phyloP scores from a whole-genome alignment of 306 rosid species.

The Quillaja saponaria region DNA sequence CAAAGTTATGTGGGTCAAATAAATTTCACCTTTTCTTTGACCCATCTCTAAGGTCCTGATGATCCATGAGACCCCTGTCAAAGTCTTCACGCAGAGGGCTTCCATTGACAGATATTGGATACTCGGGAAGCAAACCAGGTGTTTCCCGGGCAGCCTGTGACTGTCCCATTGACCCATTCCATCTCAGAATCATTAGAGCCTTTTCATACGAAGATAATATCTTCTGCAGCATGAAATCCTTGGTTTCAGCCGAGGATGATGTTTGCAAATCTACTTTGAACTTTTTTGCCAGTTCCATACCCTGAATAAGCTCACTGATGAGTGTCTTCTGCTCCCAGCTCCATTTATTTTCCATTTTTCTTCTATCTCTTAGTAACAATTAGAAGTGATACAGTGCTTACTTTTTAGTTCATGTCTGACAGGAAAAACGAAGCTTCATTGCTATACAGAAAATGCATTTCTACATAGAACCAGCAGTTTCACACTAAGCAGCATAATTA shows the following conservation, averaged over 20 bases:
- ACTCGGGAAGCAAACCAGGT: conserved; percentile 38
- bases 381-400: conserved; percentile 5
- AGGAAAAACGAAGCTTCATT: not conserved
- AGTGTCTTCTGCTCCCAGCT: conserved; percentile 59
- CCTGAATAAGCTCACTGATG: conserved; percentile 58
- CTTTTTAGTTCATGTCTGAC: conserved; percentile 18
- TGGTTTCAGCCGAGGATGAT: conserved; percentile 40
- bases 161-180: conserved; percentile 42
- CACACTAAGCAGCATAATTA: conserved; percentile 19
- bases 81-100: conserved; percentile 57
- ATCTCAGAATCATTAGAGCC: conserved; percentile 58
- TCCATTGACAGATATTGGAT: conserved; percentile 52
- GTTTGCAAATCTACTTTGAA: conserved; percentile 45
- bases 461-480: conserved; percentile 26
- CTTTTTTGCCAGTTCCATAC: conserved; percentile 70
- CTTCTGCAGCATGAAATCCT: conserved; percentile 52
- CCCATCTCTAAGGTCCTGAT: conserved; percentile 45
- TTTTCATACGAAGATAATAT: conserved; percentile 69
- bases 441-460: conserved; percentile 24
- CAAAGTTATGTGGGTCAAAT: not conserved
- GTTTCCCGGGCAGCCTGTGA: conserved; percentile 27
- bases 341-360: conserved; percentile 51
- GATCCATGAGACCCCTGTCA: conserved; percentile 41
- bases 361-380: conserved; percentile 3
- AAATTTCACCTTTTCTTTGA: conserved; percentile 69